Evolutionary conservation across 495 filamentous ascomycete genomes (phyloP), one percentile per base, ranked within the genome.

Genomic region (Aspergillus taichungensis): DNA sequence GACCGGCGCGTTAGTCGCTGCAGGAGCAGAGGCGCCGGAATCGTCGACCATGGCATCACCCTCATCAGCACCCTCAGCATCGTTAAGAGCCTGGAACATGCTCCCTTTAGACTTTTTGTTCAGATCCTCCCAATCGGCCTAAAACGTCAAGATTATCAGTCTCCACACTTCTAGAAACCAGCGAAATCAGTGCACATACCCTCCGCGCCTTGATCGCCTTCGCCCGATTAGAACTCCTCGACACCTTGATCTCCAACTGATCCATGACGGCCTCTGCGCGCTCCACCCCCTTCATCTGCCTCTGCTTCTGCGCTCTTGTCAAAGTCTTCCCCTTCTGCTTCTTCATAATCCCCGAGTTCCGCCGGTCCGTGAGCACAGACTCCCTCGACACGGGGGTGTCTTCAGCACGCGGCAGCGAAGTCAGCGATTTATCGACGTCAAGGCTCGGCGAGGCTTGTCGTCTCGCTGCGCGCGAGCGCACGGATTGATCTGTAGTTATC

Each of bases 401-500:
- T 18, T 68, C 57, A 1, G 82, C 77, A 8, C 77, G 72, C 37
- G 76, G 75, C 37, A 76, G 67, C 40, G 75, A 59, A 51, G 79
- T 80, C 32, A 90, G 64, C 3, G 85, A 88, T 66, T 87, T 87
- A 67, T 89, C 85, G 48, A 79, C 71, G 57, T 88, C 69, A 62
- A 87, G 76, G 59, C 79, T 72, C 9, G 82, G 84, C 10, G 84
- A 85, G 18, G 76, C 77, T 33, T 76, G 85, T 40, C 88, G 80
- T 54, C 83, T 75, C 51, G 82, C 83, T 27, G 82, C 83, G 30
- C 86, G 82, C 41, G 86, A 87, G 64, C 84, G 84, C 40, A 75
- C 48, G 3, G 74, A 72, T 36, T 60, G 49, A 30, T 59, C 72
- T 79, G 40, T 10, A 42, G 27, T 33, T 27, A 32, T 34, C 14